Percentiles rank a stretch among this genome's conserved stretches.
These are phyloP conservation scores for Wallacemonas collosoma DNA, from an alignment of 208 protist species.

Conservation along the genomic window DNA sequence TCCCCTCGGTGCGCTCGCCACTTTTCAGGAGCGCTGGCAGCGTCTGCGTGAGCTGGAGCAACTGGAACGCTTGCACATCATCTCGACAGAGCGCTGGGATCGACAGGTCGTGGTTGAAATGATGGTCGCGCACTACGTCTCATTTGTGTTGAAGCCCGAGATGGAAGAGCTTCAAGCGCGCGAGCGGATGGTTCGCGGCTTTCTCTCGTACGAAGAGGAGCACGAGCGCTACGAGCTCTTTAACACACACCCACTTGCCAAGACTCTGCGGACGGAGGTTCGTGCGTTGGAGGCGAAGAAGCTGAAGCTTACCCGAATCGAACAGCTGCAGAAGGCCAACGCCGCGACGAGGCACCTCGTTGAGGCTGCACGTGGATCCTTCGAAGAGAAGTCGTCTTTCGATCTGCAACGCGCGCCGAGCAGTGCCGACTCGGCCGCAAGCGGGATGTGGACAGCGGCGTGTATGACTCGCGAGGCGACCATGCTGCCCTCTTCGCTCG, in stretches of 20 bases:
- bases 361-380: background rate
- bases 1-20: conserved; percentile 24
- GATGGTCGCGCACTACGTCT: conserved; percentile 80
- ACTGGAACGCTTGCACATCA: conserved; percentile 45
- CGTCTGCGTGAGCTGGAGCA: conserved; percentile 50
- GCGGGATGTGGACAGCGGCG: too few species aligned
- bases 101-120: conserved; percentile 62
- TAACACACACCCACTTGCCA: conserved; percentile 43
- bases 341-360: background rate
- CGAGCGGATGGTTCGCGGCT: conserved; percentile 40
- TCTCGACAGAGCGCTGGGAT: conserved; percentile 63
- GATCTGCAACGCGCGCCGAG: too few species aligned
- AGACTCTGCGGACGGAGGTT: conserved; percentile 31
- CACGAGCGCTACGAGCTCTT: conserved; percentile 48
- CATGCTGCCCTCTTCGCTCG: too few species aligned
- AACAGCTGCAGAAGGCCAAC: conserved; percentile 17
- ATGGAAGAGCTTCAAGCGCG: conserved; percentile 54
- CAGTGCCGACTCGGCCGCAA: too few species aligned
- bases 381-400: too few species aligned
- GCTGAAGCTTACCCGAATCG: conserved; percentile 36
- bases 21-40: conserved; percentile 19
- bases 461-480: too few species aligned
- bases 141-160: conserved; percentile 71
- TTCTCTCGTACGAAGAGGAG: conserved; percentile 59
- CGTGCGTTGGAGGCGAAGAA: conserved; percentile 41